A percentile compares a stretch with the other conserved stretches of the same genome.
Conservation (phyloP, 106 monocot genomes). For the Agapanthus africanus region DNA sequence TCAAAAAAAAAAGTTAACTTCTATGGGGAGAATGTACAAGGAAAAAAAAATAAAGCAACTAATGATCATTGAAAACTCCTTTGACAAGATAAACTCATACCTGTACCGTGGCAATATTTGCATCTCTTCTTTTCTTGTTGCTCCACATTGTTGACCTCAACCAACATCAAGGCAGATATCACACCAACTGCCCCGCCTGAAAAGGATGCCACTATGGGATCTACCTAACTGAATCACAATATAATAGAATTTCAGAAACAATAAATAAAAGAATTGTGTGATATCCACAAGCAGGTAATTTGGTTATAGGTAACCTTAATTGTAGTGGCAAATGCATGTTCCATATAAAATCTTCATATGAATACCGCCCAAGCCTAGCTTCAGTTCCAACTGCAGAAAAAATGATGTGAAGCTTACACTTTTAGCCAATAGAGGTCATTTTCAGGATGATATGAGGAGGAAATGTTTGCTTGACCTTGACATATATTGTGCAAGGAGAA, state of each 20-base stretch:
- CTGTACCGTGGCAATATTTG: conserved; percentile 88
- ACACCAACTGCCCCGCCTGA: conserved; percentile 94
- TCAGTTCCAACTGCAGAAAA: conserved; percentile 65
- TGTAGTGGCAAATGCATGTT: conserved; percentile 83
- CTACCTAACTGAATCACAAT: conserved; percentile 73
- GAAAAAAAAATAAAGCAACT: no score
- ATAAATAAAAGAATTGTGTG: neutral
- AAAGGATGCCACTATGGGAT: conserved; percentile 92
- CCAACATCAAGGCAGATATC: conserved; percentile 85
- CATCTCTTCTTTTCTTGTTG: conserved; percentile 91
- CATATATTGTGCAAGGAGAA: no score
- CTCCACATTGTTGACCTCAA: conserved; percentile 85
- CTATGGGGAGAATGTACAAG: no score
- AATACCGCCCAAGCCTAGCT: conserved; percentile 84
- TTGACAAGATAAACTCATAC: conserved; percentile 37
- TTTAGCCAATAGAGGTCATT: no score
- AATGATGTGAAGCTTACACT: no score
- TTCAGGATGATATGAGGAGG: no score
- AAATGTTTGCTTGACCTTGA: no score
- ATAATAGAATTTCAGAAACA: neutral
- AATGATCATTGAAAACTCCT: no score
- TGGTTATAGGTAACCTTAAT: conserved; percentile 44
- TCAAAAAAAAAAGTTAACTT: no score
- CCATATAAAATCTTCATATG: conserved; percentile 92
- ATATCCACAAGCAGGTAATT: neutral